Conservation (phyloP, 768 basidiomycete genomes). For the Auriculariales sp. region DNA sequence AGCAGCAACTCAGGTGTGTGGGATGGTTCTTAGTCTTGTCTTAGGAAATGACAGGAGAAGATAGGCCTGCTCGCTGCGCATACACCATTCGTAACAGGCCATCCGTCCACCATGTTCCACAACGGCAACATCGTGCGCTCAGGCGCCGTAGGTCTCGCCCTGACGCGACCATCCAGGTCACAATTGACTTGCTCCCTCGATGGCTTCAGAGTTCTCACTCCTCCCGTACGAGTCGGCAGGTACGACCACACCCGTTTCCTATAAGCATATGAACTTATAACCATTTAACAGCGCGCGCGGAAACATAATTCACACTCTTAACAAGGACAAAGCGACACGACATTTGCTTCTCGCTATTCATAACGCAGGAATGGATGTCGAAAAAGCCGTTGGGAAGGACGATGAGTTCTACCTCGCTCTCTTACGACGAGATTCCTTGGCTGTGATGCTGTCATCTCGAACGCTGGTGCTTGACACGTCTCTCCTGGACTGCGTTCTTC, state of each 20-base stretch:
- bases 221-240: conserved; percentile 39
- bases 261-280: background rate
- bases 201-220: conserved; percentile 30
- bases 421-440: conserved; percentile 9
- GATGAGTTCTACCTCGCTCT: conserved; percentile 41
- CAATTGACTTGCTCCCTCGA: conserved; percentile 17
- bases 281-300: conserved; percentile 43
- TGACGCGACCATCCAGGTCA: conserved; percentile 14
- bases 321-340: conserved; percentile 43
- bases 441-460: background rate
- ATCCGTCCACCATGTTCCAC: conserved; percentile 54
- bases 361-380: conserved; percentile 15
- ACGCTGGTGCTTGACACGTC: background rate
- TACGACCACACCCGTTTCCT: conserved; percentile 13
- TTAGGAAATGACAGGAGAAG: conserved; percentile 16
- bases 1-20: background rate
- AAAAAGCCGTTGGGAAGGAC: conserved; percentile 26
- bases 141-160: conserved; percentile 58
- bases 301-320: conserved; percentile 50
- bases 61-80: conserved; percentile 56
- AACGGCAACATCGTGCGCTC: conserved; percentile 38
- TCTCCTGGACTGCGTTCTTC: conserved; percentile 5
- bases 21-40: no score
- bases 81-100: conserved; percentile 68
- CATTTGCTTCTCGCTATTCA: conserved; percentile 42